Conservation (phyloP, 495 filamentous ascomycete species). For the Lasiosphaeriaceae sp. region DNA sequence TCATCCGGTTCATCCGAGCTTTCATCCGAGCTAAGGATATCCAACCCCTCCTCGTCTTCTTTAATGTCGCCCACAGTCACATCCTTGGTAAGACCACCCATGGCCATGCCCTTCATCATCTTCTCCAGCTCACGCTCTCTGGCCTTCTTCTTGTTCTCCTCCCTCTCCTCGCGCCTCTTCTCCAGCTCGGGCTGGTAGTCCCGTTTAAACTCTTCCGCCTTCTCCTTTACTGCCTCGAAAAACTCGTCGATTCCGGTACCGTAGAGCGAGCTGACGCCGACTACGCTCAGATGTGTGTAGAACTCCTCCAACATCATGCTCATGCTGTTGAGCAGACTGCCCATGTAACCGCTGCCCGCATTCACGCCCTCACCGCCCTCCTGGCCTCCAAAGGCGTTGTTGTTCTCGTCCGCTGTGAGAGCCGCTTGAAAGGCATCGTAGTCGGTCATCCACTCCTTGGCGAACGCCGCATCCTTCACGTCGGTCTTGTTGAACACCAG, state of each 20-base stretch:
- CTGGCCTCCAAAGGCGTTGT: slow-evolving; percentile 68
- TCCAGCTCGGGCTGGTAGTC: slow-evolving; percentile 94
- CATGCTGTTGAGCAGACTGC: slow-evolving; percentile 94
- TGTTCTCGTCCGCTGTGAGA: slow-evolving; percentile 71
- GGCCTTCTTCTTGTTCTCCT: slow-evolving; percentile 63
- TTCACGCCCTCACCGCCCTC: slow-evolving; percentile 61
- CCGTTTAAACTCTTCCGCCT: slow-evolving; percentile 81
- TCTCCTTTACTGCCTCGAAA: slow-evolving; percentile 80
- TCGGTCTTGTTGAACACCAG: slow-evolving; percentile 99
- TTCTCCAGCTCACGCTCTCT: slow-evolving; percentile 79
- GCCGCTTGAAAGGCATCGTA: slow-evolving; percentile 94
- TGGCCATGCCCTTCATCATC: slow-evolving; percentile 92
- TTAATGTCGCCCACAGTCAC: slow-evolving; percentile 36
- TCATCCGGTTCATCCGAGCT: slow-evolving; percentile 48
- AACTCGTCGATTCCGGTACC: slow-evolving; percentile 90
- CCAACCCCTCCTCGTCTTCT: slow-evolving; percentile 53
- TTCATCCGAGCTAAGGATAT: slow-evolving; percentile 38
- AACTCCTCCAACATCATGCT: slow-evolving; percentile 97
- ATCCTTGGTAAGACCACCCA: slow-evolving; percentile 41
- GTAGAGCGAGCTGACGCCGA: slow-evolving; percentile 90
- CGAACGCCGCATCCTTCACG: slow-evolving; percentile 83
- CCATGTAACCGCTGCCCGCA: slow-evolving; percentile 88
- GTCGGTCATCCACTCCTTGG: slow-evolving; percentile 99
- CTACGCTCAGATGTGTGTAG: slow-evolving; percentile 85
- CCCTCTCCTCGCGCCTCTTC: slow-evolving; percentile 66